Base-by-base conservation (phyloP, 768 basidiomycete species). In the Omphalotus guepiniiformis region DNA sequence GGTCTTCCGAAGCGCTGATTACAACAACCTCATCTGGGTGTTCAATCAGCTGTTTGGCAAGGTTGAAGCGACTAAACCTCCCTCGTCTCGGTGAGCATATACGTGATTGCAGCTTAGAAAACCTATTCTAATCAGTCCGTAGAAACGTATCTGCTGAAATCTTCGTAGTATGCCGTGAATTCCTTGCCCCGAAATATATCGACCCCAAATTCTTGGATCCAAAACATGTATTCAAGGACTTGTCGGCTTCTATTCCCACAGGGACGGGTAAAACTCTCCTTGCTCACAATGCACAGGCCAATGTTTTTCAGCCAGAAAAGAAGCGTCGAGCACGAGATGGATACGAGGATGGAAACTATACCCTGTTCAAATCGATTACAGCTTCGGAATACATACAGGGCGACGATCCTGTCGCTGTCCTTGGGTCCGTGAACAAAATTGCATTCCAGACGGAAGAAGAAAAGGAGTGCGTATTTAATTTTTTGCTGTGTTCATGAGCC, bases 81-180 rank as follows among this genome's bases (percentile, higher is more conserved):
- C 96, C 7, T 94, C 93, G 29, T 98, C 96, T 19, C 83, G 93
- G 91, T 93, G 51, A 58, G 67, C 51, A 32, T 39, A 28, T 47
- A 23, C 40, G 26, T 11, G 6, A 40, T 32, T 25, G 32, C 45
- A 36, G 44, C 26, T 26, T 23, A 34, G 6, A 41, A 22, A n/a
- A 16, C 38, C 39, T 55, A 48, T 44, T n/a, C 18, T 32, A 30
- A 15, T 39, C 12, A 22, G 19, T 29, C 42, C 30, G 11, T 55
- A 94, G 94, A 71, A 97, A 95, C 70, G 96, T 99, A 36, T 99
- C 96, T 36, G 96, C 96, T 11, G 96, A 99, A 68, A 99, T 99
- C 62, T 99, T 99, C 75, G 96, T 99, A 57, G 91, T 97, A 41
- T 99, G 96, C 66, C 86, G 85, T 48, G 91, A 90, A 49, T 99